These are phyloP conservation scores for Tolypocladium nubicola DNA, from an alignment of 2,329 filamentous ascomycete genomes.

Conservation along the genomic window DNA sequence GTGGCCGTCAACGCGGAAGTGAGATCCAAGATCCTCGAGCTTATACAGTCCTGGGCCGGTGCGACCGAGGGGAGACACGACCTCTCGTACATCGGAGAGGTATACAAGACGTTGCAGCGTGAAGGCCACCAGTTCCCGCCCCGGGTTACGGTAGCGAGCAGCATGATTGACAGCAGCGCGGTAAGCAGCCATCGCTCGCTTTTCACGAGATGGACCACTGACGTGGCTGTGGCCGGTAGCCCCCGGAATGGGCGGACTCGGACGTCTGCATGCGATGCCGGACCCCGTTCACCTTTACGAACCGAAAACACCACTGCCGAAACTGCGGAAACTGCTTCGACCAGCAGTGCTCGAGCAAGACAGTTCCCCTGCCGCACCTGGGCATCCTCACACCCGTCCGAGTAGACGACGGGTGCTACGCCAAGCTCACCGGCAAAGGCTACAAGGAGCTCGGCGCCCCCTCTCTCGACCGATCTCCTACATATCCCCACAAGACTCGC, in stretches of 20 bases:
- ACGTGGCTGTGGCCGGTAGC: constrained; percentile 34
- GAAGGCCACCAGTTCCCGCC: constrained; percentile 90
- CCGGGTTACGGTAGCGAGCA: constrained; percentile 76
- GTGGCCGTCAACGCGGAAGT: constrained; percentile 77
- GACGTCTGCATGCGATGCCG: constrained; percentile 98
- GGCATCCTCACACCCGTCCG: constrained; percentile 86
- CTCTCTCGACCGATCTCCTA: constrained; percentile 36
- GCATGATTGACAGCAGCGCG: constrained; percentile 94
- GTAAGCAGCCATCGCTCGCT: constrained; percentile 39
- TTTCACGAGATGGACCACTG: neutral
- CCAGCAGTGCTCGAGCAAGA: constrained; percentile 86
- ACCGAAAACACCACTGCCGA: constrained; percentile 94
- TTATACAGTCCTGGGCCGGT: constrained; percentile 87
- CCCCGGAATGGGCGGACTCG: constrained; percentile 94
- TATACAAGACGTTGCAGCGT: constrained; percentile 69
- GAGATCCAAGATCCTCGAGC: constrained; percentile 78
- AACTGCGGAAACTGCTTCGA: constrained; percentile 98
- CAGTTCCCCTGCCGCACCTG: constrained; percentile 77
- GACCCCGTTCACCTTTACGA: constrained; percentile 92
- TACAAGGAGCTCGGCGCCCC: constrained; percentile 25
- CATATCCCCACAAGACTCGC: constrained; percentile 51
- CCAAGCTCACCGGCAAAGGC: constrained; percentile 70
- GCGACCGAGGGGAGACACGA: constrained; percentile 80
- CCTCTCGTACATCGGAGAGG: constrained; percentile 76
- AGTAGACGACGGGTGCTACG: constrained; percentile 92